Evolutionary conservation across 1,284 basidiomycete species (phyloP).

Genomic region (Phaffia rhodozyma): DNA sequence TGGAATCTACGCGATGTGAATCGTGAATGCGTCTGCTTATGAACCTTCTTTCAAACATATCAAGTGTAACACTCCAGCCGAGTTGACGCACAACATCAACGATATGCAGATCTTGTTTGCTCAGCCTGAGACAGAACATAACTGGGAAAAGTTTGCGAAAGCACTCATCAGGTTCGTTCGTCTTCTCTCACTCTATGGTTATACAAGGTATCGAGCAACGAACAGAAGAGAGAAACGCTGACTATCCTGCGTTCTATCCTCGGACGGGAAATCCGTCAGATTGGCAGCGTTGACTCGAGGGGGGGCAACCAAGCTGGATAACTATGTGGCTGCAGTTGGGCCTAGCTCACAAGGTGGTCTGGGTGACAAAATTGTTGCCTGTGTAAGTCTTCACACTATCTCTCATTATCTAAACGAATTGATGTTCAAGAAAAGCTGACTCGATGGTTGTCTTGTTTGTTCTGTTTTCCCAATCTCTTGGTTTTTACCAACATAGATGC

Average conservation of each 20-base stretch:
- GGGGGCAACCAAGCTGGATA: conserved; percentile 34
- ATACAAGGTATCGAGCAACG: background rate
- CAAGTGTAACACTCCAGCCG: conserved; percentile 32
- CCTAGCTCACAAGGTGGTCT: conserved; percentile 21
- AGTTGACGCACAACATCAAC: conserved; percentile 31
- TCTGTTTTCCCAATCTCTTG: background rate
- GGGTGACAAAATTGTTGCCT: conserved; percentile 31
- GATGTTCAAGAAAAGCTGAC: background rate
- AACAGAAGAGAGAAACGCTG: background rate
- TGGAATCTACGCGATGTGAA: background rate
- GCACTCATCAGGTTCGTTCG: conserved; percentile 23
- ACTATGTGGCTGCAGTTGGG: conserved; percentile 32
- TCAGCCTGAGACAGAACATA: conserved; percentile 35
- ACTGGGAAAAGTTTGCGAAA: conserved; percentile 36
- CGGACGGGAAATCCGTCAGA: conserved; percentile 20
- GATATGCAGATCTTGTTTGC: conserved; percentile 27
- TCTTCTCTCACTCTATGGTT: background rate
- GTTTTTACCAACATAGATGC: conserved; percentile 27
- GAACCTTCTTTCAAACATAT: background rate
- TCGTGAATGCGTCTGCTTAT: background rate
- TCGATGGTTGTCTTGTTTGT: background rate
- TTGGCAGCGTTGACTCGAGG: conserved; percentile 34
- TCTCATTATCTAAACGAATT: background rate
- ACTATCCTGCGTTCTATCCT: background rate
- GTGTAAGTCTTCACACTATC: conserved; percentile 26